phyloP scores from a whole-genome alignment of 1,284 basidiomycete genomes.

The Ceratobasidium sp. region DNA sequence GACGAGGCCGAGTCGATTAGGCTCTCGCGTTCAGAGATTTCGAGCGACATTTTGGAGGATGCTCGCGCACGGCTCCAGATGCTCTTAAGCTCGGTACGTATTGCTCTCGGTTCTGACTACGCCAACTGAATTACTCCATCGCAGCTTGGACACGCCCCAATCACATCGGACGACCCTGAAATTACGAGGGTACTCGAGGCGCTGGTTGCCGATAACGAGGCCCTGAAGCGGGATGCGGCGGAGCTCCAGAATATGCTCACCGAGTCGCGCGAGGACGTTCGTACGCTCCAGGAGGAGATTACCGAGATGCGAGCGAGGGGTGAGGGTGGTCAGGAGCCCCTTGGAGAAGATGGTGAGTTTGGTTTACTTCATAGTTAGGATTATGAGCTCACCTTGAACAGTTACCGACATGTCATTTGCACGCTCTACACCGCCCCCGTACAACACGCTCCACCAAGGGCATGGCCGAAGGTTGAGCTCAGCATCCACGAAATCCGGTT shows the following conservation, averaged over 20 bases:
- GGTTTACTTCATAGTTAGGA: neutral
- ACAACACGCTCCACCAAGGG: neutral
- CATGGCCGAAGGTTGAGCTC: constrained; percentile 19
- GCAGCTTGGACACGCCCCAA: constrained; percentile 22
- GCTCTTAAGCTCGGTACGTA: constrained; percentile 55
- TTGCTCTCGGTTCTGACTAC: constrained; percentile 44
- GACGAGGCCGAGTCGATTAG: constrained; percentile 64
- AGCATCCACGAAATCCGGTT: constrained; percentile 13
- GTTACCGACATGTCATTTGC: constrained; percentile 35
- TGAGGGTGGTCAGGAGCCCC: constrained; percentile 33
- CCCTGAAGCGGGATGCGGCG: constrained; percentile 77
- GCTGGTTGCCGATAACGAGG: constrained; percentile 83
- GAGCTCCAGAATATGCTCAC: constrained; percentile 76
- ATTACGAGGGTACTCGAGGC: constrained; percentile 76
- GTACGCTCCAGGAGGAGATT: constrained; percentile 71
- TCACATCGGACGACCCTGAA: constrained; percentile 59
- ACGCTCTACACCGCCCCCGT: constrained; percentile 30
- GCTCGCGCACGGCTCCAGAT: constrained; percentile 71
- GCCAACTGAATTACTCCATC: neutral
- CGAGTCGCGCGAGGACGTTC: constrained; percentile 79
- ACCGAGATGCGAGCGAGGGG: constrained; percentile 69
- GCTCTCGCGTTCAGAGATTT: constrained; percentile 69
- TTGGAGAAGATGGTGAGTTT: constrained; percentile 29
- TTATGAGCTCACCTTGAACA: neutral
- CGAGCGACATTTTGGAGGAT: constrained; percentile 74